Conservation (phyloP, 225 moss, liverwort and hornwort species). For the Physcomitrellopsis africana region DNA sequence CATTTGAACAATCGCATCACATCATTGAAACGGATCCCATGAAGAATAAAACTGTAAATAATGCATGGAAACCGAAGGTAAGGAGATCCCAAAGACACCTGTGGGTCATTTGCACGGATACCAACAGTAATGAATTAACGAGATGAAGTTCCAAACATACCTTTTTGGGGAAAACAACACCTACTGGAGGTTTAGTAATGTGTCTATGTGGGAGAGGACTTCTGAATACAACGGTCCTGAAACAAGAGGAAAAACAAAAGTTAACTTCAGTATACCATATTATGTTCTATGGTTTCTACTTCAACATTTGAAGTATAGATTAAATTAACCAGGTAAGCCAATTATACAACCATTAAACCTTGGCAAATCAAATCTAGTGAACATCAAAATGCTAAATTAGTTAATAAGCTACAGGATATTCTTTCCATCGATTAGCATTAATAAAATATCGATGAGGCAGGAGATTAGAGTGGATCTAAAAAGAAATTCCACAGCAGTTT, state of each 20-base stretch:
- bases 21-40: conserved; percentile 4
- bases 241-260: conserved; percentile 20
- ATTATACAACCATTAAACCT: conserved; percentile 3
- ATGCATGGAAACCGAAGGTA: background rate
- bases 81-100: background rate
- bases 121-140: conserved; percentile 3
- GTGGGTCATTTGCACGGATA: background rate
- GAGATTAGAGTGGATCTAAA: too few species aligned
- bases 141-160: conserved; percentile 32
- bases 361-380: background rate
- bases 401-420: background rate
- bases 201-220: conserved; percentile 76
- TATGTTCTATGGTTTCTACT: background rate
- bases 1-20: conserved; percentile 22
- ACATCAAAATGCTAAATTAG: conserved; percentile 3
- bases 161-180: conserved; percentile 70
- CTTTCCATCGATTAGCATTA: background rate
- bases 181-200: conserved; percentile 67
- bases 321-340: background rate
- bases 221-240: conserved; percentile 72
- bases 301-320: background rate
- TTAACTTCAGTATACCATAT: conserved; percentile 11
- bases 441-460: too few species aligned
- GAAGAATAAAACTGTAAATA: background rate
- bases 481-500: too few species aligned